A percentile compares a stretch with the other conserved stretches of the same genome.
phyloP scores from a whole-genome alignment of 2,329 filamentous ascomycete genomes.

The Colletotrichum gigasporum region DNA sequence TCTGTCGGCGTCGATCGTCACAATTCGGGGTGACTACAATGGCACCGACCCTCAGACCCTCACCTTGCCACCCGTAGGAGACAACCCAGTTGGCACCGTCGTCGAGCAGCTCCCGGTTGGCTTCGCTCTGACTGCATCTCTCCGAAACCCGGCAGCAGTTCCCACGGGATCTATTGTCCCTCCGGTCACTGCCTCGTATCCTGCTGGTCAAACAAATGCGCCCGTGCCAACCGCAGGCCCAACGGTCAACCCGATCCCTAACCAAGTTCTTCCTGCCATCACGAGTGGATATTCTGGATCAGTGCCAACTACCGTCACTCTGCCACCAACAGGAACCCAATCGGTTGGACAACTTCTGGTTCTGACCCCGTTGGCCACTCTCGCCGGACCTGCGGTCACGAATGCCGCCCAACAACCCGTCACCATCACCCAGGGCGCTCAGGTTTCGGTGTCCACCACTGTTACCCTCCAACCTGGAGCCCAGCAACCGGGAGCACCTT shows the following conservation, averaged over 20 bases:
- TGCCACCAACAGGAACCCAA: slow-evolving; percentile 7
- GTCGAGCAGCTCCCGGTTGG: slow-evolving; percentile 20
- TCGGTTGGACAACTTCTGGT: background rate
- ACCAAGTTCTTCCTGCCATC: background rate
- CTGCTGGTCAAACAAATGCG: background rate
- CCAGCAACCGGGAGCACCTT: background rate
- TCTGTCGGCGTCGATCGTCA: background rate
- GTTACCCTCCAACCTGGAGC: background rate
- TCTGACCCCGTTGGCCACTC: slow-evolving; percentile 1
- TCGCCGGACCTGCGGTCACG: background rate
- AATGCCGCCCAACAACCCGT: background rate
- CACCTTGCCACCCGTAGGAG: background rate
- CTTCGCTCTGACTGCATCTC: background rate
- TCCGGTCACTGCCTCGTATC: background rate
- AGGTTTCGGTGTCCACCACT: background rate
- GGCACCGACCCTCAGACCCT: slow-evolving; percentile 5
- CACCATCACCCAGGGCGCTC: slow-evolving; percentile 9
- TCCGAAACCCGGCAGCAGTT: background rate
- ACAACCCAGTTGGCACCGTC: background rate
- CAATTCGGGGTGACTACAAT: slow-evolving; percentile 12
- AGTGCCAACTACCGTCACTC: slow-evolving; percentile 4
- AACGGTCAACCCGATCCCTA: background rate
- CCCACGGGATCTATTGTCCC: background rate
- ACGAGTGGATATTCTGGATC: slow-evolving; percentile 11
- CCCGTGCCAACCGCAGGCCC: background rate